Conservation (phyloP, 1,284 basidiomycete genomes). For the Moesziomyces sp. region DNA sequence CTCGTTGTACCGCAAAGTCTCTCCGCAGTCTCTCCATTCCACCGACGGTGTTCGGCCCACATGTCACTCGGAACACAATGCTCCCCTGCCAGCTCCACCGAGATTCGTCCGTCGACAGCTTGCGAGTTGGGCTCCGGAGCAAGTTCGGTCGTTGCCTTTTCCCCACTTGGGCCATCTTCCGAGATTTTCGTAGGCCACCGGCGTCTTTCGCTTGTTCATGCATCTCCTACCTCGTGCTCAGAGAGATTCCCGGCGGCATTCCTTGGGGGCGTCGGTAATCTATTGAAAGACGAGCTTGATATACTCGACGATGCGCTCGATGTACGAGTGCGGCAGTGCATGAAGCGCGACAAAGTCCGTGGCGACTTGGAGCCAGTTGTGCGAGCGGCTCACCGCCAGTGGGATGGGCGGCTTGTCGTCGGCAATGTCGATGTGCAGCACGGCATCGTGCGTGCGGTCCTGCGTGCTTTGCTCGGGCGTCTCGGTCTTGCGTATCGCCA, state of each 20-base stretch:
- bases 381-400: slow-evolving; percentile 34
- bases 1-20: too few species aligned
- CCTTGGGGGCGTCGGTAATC: not conserved
- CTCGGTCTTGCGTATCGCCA: not conserved
- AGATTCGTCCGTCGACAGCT: too few species aligned
- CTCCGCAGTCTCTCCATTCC: too few species aligned
- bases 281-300: slow-evolving; percentile 37
- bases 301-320: slow-evolving; percentile 41
- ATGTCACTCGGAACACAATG: too few species aligned
- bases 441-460: slow-evolving; percentile 35
- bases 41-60: too few species aligned
- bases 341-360: slow-evolving; percentile 31
- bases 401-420: slow-evolving; percentile 42
- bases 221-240: too few species aligned
- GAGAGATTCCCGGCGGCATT: slow-evolving; percentile 8
- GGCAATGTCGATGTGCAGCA: slow-evolving; percentile 48
- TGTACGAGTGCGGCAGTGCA: slow-evolving; percentile 25
- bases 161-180: not conserved
- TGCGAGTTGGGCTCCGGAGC: too few species aligned
- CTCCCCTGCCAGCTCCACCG: too few species aligned
- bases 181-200: not conserved
- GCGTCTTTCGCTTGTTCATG: not conserved
- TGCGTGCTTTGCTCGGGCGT: not conserved
- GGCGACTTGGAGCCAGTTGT: slow-evolving; percentile 21
- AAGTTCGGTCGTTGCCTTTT: not conserved